These are phyloP conservation scores for Extremus antarcticus DNA, from an alignment of 495 filamentous ascomycete genomes.

Conservation along the genomic window DNA sequence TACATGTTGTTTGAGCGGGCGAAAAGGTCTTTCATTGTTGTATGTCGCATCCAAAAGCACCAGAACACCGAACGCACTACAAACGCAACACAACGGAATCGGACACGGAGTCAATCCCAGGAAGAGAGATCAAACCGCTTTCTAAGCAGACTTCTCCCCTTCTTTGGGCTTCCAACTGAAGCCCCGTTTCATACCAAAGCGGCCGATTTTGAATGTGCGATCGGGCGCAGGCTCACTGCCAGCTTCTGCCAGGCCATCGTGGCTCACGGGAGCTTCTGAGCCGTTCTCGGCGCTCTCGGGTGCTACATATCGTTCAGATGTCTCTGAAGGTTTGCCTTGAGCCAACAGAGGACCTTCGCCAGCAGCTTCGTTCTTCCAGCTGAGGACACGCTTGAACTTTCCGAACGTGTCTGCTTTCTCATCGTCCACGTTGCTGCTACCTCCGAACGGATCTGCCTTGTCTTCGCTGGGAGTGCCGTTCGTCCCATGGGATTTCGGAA, in stretches of 20 bases:
- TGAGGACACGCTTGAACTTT: neutral
- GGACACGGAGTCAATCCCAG: too few species aligned
- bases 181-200: neutral
- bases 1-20: too few species aligned
- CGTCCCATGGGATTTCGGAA: neutral
- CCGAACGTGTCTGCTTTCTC: neutral
- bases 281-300: too few species aligned
- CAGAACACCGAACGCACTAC: too few species aligned
- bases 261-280: neutral
- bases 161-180: neutral
- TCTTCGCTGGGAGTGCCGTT: neutral
- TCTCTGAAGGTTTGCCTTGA: too few species aligned
- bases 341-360: too few species aligned
- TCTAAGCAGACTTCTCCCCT: neutral
- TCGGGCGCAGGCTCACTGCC: neutral
- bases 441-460: neutral
- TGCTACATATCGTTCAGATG: too few species aligned
- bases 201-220: neutral
- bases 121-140: too few species aligned
- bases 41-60: too few species aligned
- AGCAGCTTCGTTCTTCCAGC: neutral
- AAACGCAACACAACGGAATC: too few species aligned
- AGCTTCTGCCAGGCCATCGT: neutral
- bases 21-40: too few species aligned
- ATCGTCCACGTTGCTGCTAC: neutral